Conservation (phyloP, 2,329 filamentous ascomycete species). For the Xylaria sp. region DNA sequence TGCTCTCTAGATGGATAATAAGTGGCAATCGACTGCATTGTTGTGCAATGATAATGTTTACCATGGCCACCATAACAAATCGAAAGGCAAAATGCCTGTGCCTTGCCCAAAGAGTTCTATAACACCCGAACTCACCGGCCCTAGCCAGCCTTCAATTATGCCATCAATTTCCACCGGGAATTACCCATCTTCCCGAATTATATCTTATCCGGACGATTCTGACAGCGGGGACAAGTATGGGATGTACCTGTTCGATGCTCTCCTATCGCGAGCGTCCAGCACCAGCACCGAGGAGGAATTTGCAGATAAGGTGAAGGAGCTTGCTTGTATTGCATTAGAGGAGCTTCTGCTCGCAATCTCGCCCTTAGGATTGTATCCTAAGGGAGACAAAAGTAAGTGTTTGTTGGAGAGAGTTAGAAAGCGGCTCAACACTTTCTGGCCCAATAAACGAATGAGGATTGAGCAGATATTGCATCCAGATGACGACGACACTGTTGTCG, state of each 20-base stretch:
- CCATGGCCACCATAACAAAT: background rate
- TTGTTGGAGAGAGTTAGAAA: background rate
- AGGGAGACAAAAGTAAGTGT: background rate
- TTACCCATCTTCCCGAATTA: background rate
- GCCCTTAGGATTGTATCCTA: background rate
- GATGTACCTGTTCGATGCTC: background rate
- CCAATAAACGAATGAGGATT: background rate
- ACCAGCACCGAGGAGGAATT: background rate
- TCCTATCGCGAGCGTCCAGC: background rate
- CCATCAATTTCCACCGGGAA: background rate
- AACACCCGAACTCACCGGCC: background rate
- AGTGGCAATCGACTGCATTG: background rate
- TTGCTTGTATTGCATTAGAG: background rate
- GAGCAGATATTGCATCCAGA: background rate
- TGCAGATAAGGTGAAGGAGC: conserved; percentile 2
- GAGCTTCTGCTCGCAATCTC: background rate
- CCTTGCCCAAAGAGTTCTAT: background rate
- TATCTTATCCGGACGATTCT: background rate
- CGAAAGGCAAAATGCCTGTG: conserved; percentile 2
- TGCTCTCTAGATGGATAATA: background rate
- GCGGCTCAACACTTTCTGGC: background rate
- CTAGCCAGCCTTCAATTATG: background rate
- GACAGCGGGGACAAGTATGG: background rate
- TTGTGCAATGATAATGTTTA: background rate
- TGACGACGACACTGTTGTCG: conserved; percentile 3